These are phyloP conservation scores for Steccherinum ochraceum DNA, from an alignment of 768 basidiomycete species.

Conservation along the genomic window DNA sequence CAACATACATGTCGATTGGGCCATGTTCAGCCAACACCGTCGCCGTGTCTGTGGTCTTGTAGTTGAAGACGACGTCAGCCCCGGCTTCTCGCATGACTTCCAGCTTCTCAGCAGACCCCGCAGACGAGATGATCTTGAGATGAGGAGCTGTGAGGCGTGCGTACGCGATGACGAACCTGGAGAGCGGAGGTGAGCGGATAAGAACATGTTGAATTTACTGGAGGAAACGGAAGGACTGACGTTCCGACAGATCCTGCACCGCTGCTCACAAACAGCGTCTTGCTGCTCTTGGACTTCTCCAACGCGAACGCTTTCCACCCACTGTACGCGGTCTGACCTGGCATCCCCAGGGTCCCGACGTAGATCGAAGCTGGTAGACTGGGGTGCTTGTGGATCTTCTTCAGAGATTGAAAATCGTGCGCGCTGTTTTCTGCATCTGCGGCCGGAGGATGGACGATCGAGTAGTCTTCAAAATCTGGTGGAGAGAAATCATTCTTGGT, in stretches of 20 bases:
- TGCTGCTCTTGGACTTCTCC: conserved; percentile 7
- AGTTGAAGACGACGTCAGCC: conserved; percentile 8
- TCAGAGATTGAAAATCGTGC: no score
- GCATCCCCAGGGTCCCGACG: no score
- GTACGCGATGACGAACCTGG: conserved; percentile 9
- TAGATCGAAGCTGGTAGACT: no score
- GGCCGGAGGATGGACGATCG: no score
- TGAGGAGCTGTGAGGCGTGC: conserved; percentile 5
- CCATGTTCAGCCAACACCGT: conserved; percentile 5
- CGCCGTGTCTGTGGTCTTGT: conserved; percentile 7
- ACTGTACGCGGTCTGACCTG: no score
- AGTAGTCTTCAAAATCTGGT: no score
- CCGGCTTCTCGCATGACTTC: conserved; percentile 5
- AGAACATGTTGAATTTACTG: not conserved
- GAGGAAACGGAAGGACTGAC: no score
- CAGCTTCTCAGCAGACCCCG: conserved; percentile 7
- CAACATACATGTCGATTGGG: conserved; percentile 8
- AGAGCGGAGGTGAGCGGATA: not conserved
- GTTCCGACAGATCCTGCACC: conserved; percentile 36
- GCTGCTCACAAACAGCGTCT: conserved; percentile 40
- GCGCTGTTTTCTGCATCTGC: no score
- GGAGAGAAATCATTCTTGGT: no score
- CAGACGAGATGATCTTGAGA: conserved; percentile 10
- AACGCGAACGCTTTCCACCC: no score
- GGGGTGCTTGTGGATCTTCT: no score